Percentiles rank a stretch among this genome's conserved stretches.
Conservation (phyloP, 768 basidiomycete species). For the Rhodosporidiobolus odoratus region DNA sequence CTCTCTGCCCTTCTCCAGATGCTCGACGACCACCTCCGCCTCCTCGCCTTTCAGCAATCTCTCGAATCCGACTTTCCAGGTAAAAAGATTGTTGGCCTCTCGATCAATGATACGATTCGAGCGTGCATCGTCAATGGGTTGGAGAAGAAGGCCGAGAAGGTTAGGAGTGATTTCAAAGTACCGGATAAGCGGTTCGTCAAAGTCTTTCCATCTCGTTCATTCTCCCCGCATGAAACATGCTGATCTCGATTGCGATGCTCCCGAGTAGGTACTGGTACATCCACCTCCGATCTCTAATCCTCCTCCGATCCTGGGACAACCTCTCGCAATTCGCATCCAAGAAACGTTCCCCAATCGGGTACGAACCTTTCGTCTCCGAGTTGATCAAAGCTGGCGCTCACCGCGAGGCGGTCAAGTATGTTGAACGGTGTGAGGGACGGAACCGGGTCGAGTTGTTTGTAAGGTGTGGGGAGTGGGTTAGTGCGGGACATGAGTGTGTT, state of each 20-base stretch:
- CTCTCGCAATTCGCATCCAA: slow-evolving; percentile 80
- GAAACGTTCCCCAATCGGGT: slow-evolving; percentile 89
- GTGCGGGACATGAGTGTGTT: slow-evolving; percentile 56
- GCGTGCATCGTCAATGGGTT: slow-evolving; percentile 70
- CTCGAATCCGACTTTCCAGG: slow-evolving; percentile 72
- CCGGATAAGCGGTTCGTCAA: slow-evolving; percentile 82
- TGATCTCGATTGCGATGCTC: not conserved
- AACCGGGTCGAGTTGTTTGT: slow-evolving; percentile 82
- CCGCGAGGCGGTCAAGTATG: slow-evolving; percentile 71
- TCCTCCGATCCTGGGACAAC: slow-evolving; percentile 74
- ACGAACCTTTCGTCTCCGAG: slow-evolving; percentile 79
- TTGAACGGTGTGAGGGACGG: slow-evolving; percentile 75
- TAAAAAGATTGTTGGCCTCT: slow-evolving; percentile 72
- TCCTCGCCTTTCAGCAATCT: slow-evolving; percentile 76
- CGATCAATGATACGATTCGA: slow-evolving; percentile 79
- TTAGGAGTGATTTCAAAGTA: slow-evolving; percentile 85
- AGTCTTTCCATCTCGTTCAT: not conserved
- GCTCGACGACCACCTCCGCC: slow-evolving; percentile 74
- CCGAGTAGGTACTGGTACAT: slow-evolving; percentile 78
- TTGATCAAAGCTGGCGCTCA: slow-evolving; percentile 66
- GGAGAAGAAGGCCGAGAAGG: slow-evolving; percentile 79
- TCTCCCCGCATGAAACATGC: too few species aligned
- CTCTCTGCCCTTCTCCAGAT: slow-evolving; percentile 55
- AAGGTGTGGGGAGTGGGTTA: slow-evolving; percentile 60
- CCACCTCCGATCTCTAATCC: slow-evolving; percentile 75